Conservation (phyloP, 2,329 filamentous ascomycete species). For the Fusarium globosum region DNA sequence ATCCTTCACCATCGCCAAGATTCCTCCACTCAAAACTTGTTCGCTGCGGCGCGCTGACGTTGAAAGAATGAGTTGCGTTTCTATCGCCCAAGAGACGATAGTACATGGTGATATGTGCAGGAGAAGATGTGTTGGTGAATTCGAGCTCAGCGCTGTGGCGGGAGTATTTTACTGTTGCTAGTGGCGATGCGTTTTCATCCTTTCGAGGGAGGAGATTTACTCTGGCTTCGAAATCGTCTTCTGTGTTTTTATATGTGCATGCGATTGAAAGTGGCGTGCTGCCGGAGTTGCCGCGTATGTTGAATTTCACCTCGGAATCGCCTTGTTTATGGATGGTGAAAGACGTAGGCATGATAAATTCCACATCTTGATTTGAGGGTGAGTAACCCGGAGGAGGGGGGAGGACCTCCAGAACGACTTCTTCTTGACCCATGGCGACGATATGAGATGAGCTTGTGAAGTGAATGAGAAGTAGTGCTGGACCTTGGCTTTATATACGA, state of each 20-base stretch:
- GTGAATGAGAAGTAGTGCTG: neutral
- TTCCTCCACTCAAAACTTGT: conserved; percentile 7
- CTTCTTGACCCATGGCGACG: neutral
- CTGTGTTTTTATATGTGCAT: neutral
- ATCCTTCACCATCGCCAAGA: neutral
- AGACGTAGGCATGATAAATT: neutral
- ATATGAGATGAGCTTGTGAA: neutral
- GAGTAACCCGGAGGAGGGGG: neutral
- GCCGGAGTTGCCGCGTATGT: neutral
- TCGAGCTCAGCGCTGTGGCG: neutral
- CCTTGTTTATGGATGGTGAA: conserved; percentile 1
- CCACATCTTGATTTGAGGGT: neutral
- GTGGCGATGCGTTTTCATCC: neutral
- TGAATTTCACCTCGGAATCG: neutral
- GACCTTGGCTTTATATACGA: neutral
- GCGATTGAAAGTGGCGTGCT: neutral
- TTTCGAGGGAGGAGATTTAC: neutral
- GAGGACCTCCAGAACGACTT: neutral
- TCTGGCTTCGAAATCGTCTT: neutral
- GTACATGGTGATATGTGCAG: neutral
- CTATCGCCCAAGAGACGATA: neutral
- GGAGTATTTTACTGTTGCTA: neutral
- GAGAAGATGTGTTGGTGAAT: neutral
- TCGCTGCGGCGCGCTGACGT: rapidly evolving
- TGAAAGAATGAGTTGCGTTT: neutral